phyloP scores from a whole-genome alignment of 345 rosid genomes.

The Eucalyptus guilfoylei region DNA sequence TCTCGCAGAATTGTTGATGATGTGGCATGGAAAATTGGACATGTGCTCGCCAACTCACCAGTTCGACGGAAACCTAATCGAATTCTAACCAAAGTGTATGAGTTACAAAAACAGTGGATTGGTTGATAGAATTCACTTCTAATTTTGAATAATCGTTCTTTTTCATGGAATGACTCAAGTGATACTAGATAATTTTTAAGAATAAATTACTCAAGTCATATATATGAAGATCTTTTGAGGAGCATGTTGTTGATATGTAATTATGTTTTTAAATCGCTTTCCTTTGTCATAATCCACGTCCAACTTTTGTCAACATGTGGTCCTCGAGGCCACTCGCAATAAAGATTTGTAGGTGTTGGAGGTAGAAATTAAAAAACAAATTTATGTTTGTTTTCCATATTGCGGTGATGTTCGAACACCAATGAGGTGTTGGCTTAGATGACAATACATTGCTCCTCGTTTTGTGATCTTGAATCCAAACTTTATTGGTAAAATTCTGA shows the following conservation, averaged over 20 bases:
- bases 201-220: background rate
- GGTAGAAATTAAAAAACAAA: background rate
- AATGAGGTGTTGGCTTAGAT: background rate
- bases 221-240: background rate
- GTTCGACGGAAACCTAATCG: too few relatives aligned
- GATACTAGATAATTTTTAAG: background rate
- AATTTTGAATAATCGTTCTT: background rate
- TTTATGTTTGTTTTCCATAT: background rate
- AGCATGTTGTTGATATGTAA: background rate
- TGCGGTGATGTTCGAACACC: background rate
- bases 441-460: background rate
- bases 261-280: background rate
- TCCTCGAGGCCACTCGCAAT: background rate
- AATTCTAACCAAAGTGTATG: background rate
- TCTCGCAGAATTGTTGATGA: background rate
- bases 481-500: background rate
- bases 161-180: background rate
- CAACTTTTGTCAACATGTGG: background rate
- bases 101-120: background rate
- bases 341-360: background rate
- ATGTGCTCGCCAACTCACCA: background rate
- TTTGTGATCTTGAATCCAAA: background rate
- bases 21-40: background rate
- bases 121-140: background rate
- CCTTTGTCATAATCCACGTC: background rate